phyloP scores from a whole-genome alignment of 345 rosid species.

The Heritiera fomes region DNA sequence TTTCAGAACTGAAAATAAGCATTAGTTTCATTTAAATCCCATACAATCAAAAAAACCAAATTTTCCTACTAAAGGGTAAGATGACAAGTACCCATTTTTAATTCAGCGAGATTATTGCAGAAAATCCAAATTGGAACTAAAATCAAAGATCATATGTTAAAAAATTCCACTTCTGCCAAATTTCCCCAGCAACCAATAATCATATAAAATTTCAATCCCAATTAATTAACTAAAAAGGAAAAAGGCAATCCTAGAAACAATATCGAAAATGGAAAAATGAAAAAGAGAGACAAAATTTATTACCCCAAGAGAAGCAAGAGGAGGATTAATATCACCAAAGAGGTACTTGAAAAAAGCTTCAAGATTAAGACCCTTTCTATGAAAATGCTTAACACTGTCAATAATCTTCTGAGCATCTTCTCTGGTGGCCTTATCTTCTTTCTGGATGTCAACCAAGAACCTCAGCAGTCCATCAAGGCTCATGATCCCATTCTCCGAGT shows the following conservation, averaged over 20 bases:
- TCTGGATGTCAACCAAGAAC: constrained; percentile 66
- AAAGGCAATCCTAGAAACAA: background rate
- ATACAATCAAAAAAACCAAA: background rate
- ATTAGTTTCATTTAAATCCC: background rate
- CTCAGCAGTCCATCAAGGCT: constrained; percentile 46
- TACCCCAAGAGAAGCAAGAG: constrained; percentile 53
- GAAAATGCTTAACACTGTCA: constrained; percentile 47
- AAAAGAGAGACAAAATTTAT: background rate
- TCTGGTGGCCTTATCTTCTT: constrained; percentile 45
- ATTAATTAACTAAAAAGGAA: constrained; percentile 1
- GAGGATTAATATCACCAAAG: constrained; percentile 48
- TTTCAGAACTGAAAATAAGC: background rate
- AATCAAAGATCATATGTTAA: background rate
- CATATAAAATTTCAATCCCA: background rate
- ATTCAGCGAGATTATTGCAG: background rate
- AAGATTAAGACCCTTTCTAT: constrained; percentile 51
- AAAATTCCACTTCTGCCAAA: background rate
- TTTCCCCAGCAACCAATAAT: background rate
- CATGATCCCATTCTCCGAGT: constrained; percentile 69
- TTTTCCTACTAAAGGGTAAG: background rate
- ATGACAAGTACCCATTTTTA: background rate
- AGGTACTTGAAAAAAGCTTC: constrained; percentile 71
- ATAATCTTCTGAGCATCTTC: constrained; percentile 64
- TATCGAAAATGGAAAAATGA: background rate
- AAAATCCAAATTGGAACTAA: background rate